Evolutionary conservation across 805 yeast species (phyloP).

Genomic region (Blastobotrys americana): DNA sequence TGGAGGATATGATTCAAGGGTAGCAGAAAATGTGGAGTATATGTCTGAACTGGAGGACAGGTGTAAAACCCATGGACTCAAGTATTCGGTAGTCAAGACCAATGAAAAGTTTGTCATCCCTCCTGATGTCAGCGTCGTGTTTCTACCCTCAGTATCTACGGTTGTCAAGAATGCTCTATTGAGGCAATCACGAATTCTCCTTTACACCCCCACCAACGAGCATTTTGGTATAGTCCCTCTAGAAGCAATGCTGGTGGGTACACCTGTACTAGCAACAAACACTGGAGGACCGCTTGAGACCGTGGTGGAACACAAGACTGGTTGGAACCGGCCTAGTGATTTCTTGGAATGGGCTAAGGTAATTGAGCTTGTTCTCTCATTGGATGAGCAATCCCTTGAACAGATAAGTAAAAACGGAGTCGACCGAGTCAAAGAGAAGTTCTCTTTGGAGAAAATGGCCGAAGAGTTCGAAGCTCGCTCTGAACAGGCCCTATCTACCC

Average conservation of each 20-base stretch:
- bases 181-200: slow-evolving; percentile 46
- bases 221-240: slow-evolving; percentile 98
- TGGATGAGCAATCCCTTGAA: slow-evolving; percentile 17
- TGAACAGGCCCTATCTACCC: slow-evolving; percentile 1
- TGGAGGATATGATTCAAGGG: slow-evolving; percentile 84
- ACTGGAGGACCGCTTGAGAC: slow-evolving; percentile 94
- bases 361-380: slow-evolving; percentile 23
- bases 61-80: slow-evolving; percentile 40
- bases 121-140: slow-evolving; percentile 44
- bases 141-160: slow-evolving; percentile 74
- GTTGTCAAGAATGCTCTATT: slow-evolving; percentile 57
- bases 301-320: slow-evolving; percentile 37
- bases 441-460: slow-evolving; percentile 30
- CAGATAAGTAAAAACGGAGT: slow-evolving; percentile 29
- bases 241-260: slow-evolving; percentile 82
- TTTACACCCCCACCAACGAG: slow-evolving; percentile 87
- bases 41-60: slow-evolving; percentile 50
- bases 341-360: slow-evolving; percentile 32
- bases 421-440: slow-evolving; percentile 26
- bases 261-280: slow-evolving; percentile 78
- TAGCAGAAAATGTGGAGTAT: slow-evolving; percentile 68
- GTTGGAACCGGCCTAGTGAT: slow-evolving; percentile 33
- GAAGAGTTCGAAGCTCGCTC: slow-evolving; percentile 21
- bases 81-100: slow-evolving; percentile 25
- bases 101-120: slow-evolving; percentile 10